Percentiles rank a stretch among this genome's conserved stretches.
These are phyloP conservation scores for Flaveria robusta DNA, from an alignment of 129 eudicot species.

Conservation along the genomic window DNA sequence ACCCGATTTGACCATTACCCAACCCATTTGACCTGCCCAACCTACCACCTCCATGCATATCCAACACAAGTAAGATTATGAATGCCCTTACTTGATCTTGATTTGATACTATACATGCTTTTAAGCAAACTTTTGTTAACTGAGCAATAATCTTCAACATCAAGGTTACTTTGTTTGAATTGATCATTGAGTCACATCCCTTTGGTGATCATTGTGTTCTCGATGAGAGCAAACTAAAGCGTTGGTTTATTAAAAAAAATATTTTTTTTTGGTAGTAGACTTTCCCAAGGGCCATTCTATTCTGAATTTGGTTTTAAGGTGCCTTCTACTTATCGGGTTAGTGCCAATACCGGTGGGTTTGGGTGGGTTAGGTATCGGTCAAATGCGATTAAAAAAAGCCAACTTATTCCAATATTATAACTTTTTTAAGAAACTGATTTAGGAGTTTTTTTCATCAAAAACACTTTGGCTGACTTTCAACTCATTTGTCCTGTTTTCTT, in stretches of 20 bases:
- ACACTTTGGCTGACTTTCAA: background rate
- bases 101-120: conserved; percentile 4
- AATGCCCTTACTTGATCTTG: background rate
- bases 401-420: too few species aligned
- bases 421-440: too few species aligned
- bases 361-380: too few species aligned
- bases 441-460: too few species aligned
- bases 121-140: background rate
- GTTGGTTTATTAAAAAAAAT: too few species aligned
- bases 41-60: background rate
- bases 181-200: background rate
- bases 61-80: background rate
- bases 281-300: too few species aligned
- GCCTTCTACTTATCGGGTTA: too few species aligned
- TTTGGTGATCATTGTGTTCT: background rate
- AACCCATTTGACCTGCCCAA: background rate
- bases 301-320: too few species aligned
- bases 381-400: too few species aligned
- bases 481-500: too few species aligned
- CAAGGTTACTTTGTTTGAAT: background rate
- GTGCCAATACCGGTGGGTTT: too few species aligned
- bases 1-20: background rate
- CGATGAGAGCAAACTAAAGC: background rate
- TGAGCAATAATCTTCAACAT: background rate
- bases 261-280: too few species aligned